These are phyloP conservation scores for Emmonsiellopsis sp. DNA, from an alignment of 2,329 filamentous ascomycete genomes.

Conservation along the genomic window DNA sequence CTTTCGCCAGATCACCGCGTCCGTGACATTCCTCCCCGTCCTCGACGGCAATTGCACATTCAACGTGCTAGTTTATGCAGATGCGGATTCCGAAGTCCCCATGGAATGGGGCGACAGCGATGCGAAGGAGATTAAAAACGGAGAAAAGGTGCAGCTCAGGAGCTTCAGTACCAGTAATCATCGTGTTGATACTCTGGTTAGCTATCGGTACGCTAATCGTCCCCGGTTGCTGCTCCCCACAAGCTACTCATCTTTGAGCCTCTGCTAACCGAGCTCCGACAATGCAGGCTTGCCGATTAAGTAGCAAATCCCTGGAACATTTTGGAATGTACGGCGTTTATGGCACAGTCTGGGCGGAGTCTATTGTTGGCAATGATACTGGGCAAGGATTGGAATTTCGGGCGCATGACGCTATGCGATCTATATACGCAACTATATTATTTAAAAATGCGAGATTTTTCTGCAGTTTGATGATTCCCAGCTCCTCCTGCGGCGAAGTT, in stretches of 20 bases:
- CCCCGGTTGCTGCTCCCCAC: background rate
- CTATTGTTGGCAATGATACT: no score
- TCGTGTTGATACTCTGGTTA: conserved; percentile 88
- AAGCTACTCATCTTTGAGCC: background rate
- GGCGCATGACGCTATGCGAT: no score
- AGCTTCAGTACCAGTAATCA: conserved; percentile 96
- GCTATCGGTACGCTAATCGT: conserved; percentile 53
- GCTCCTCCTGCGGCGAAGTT: no score
- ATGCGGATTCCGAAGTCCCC: conserved; percentile 91
- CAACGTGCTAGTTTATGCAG: conserved; percentile 95
- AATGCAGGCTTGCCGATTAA: no score
- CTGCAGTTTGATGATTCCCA: no score
- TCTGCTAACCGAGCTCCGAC: no score
- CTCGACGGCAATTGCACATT: conserved; percentile 93
- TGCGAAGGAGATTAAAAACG: conserved; percentile 89
- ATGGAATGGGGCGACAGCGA: conserved; percentile 98
- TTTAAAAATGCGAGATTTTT: no score
- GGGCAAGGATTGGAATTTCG: no score
- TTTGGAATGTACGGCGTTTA: no score
- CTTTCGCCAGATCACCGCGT: conserved; percentile 96
- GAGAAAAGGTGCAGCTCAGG: conserved; percentile 87
- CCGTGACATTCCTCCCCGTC: conserved; percentile 92
- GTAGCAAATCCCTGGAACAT: no score
- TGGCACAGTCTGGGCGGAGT: background rate
- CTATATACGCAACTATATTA: no score